A percentile compares a stretch with the other conserved stretches of the same genome.
These are phyloP conservation scores for Schwanniomyces polymorphus DNA, from an alignment of 805 yeast genomes.

Conservation along the genomic window DNA sequence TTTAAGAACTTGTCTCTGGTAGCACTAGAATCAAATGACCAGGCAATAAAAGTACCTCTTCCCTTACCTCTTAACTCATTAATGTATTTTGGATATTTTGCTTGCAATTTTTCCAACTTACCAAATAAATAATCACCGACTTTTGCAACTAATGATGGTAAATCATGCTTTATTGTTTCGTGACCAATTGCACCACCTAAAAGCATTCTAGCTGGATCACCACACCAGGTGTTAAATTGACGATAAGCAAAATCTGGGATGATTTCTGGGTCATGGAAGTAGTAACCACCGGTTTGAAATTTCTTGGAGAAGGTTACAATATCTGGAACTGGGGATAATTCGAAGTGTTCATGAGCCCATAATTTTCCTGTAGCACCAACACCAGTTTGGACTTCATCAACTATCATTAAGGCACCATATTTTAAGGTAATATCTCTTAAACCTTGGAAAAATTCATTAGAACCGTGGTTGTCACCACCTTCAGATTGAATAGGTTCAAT, in stretches of 20 bases:
- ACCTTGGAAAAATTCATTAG: conserved; percentile 60
- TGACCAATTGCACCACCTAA: conserved; percentile 72
- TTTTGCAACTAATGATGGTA: conserved; percentile 53
- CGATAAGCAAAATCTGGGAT: conserved; percentile 63
- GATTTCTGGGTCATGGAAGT: conserved; percentile 57
- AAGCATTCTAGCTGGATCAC: conserved; percentile 69
- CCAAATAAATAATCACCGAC: conserved; percentile 69
- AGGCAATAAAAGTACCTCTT: conserved; percentile 81
- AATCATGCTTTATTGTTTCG: conserved; percentile 61
- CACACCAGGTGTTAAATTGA: conserved; percentile 80
- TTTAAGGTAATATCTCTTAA: conserved; percentile 60
- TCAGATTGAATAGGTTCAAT: conserved; percentile 69
- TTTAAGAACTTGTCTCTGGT: conserved; percentile 61
- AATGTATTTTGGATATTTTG: conserved; percentile 53
- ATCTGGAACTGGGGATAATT: conserved; percentile 62
- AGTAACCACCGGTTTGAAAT: conserved; percentile 74
- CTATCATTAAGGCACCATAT: conserved; percentile 57
- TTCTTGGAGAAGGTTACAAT: conserved; percentile 71
- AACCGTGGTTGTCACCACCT: conserved; percentile 77
- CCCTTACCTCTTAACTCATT: conserved; percentile 70
- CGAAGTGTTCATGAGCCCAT: conserved; percentile 75
- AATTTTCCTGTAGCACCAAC: conserved; percentile 72
- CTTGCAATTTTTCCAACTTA: conserved; percentile 52
- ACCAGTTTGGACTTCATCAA: conserved; percentile 76
- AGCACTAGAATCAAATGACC: conserved; percentile 57